These are phyloP conservation scores for Puccinia horiana DNA, from an alignment of 1,284 basidiomycete genomes.

Conservation along the genomic window DNA sequence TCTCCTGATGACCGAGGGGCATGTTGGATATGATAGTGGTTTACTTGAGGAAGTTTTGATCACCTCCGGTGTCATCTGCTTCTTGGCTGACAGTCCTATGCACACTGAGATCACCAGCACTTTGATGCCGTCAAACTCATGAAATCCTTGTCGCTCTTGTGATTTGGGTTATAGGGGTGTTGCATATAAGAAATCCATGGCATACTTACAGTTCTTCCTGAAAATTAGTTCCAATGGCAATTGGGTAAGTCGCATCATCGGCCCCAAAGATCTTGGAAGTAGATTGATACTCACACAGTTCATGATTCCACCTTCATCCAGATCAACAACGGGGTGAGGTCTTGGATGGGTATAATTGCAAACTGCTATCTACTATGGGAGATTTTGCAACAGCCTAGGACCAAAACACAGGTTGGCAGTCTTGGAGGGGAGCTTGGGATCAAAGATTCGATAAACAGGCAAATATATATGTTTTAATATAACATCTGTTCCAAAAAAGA, in stretches of 20 bases:
- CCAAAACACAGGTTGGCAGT: not conserved
- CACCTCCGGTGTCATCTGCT: not conserved
- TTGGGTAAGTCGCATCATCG: not conserved
- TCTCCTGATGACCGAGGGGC: not conserved
- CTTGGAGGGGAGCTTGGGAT: not conserved
- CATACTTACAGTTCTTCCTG: not conserved
- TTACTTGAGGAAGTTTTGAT: not conserved
- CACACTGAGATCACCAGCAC: constrained; percentile 6
- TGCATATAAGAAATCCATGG: not conserved
- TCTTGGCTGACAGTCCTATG: not conserved
- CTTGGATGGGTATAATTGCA: too few relatives aligned
- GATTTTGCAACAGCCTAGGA: not conserved
- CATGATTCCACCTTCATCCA: not conserved
- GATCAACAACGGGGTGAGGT: too few relatives aligned
- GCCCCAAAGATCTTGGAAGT: not conserved
- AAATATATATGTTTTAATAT: not conserved
- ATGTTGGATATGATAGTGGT: not conserved
- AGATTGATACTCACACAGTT: not conserved
- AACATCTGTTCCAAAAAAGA: not conserved
- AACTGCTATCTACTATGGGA: too few relatives aligned
- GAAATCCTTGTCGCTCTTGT: not conserved
- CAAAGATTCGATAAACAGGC: not conserved
- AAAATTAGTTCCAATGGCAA: not conserved
- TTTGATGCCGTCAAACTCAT: not conserved
- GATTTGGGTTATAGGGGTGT: not conserved